Conservation (phyloP, 352 stramenopile genomes). For the Phytophthora uliginosa region DNA sequence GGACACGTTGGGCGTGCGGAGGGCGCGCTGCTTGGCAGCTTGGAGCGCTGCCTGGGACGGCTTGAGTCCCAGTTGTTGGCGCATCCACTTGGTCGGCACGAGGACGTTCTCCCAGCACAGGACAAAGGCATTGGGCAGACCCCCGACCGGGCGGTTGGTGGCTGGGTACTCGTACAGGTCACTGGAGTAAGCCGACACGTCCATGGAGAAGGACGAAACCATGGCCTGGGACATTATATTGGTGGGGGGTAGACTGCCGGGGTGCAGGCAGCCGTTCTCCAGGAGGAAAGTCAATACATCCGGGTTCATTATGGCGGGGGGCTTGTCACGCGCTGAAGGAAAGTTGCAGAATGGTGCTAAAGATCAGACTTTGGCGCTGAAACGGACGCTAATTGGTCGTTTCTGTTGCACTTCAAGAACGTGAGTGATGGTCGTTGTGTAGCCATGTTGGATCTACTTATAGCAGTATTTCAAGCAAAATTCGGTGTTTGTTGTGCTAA, state of each 20-base stretch:
- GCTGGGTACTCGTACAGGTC: constrained; percentile 67
- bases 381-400: constrained; percentile 32
- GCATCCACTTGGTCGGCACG: constrained; percentile 71
- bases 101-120: constrained; percentile 81
- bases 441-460: background rate
- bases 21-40: constrained; percentile 56
- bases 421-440: constrained; percentile 30
- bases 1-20: constrained; percentile 58
- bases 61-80: constrained; percentile 58
- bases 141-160: constrained; percentile 23
- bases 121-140: constrained; percentile 67
- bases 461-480: too few relatives aligned
- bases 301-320: too few relatives aligned
- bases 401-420: background rate
- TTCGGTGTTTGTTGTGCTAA: too few relatives aligned
- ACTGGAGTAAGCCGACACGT: constrained; percentile 62
- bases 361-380: constrained; percentile 15
- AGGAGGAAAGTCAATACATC: constrained; percentile 44
- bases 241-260: constrained; percentile 1
- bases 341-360: constrained; percentile 24
- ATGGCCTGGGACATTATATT: constrained; percentile 60
- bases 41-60: constrained; percentile 49
- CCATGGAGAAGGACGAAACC: constrained; percentile 74
- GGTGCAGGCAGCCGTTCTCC: constrained; percentile 16
- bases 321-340: constrained; percentile 8